These are phyloP conservation scores for Sporothrix brunneoviolacea DNA, from an alignment of 2,329 filamentous ascomycete genomes.

Conservation along the genomic window DNA sequence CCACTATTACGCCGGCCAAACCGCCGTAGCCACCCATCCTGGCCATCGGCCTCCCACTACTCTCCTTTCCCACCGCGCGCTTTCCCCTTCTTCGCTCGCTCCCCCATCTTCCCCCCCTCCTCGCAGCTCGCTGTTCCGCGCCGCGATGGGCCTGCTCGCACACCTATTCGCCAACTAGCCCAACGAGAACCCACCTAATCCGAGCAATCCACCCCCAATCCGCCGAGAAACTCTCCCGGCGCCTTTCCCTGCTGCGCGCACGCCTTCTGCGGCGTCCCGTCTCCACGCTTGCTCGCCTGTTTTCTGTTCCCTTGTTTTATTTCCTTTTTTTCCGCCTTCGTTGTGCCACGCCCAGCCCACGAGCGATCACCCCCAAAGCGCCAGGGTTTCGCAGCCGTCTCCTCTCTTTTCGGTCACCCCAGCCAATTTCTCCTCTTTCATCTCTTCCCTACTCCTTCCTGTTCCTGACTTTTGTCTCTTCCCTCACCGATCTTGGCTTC, in stretches of 20 bases:
- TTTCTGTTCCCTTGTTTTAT: conserved; percentile 4
- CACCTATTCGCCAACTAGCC: not conserved
- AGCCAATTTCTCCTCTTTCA: conserved; percentile 5
- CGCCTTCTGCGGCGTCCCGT: not conserved
- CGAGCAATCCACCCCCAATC: not conserved
- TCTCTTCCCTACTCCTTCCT: not conserved
- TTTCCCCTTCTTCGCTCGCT: not conserved
- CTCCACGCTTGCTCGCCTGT: not conserved
- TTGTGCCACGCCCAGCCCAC: not conserved
- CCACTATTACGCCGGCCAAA: conserved; percentile 56
- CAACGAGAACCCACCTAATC: conserved; percentile 3
- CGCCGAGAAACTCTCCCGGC: conserved; percentile 7
- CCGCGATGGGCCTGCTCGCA: not conserved
- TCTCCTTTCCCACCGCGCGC: conserved; percentile 23
- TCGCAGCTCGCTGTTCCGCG: not conserved
- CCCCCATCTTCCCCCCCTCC: conserved; percentile 4
- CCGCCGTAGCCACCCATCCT: conserved; percentile 40
- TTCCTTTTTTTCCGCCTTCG: not conserved
- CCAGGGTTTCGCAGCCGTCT: not conserved
- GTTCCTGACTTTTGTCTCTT: not conserved
- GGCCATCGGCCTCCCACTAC: conserved; percentile 13
- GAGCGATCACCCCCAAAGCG: conserved; percentile 2
- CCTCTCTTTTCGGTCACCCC: not conserved
- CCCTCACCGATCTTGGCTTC: not conserved
- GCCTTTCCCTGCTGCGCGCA: not conserved